These are phyloP conservation scores for Fusarium ramigenum DNA, from an alignment of 2,329 filamentous ascomycete species.

Conservation along the genomic window DNA sequence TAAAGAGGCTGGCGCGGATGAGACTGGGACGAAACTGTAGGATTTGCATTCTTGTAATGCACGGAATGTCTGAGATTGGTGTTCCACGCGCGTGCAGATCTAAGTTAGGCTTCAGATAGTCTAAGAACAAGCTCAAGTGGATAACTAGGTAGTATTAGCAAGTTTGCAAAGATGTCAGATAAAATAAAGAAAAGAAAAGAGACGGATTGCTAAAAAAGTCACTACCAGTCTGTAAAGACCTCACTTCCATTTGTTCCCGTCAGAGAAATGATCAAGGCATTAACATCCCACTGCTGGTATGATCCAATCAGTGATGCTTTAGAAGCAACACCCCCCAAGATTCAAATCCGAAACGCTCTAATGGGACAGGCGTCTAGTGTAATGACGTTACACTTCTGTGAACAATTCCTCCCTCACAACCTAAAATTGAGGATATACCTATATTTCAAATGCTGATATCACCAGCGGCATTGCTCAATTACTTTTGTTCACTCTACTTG, in stretches of 20 bases:
- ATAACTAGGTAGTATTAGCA: neutral
- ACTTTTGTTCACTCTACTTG: neutral
- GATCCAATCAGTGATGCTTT: constrained; percentile 36
- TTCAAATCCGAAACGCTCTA: constrained; percentile 32
- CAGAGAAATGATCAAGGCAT: neutral
- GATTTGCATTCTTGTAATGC: neutral
- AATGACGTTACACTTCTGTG: constrained; percentile 35
- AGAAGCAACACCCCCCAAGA: constrained; percentile 11
- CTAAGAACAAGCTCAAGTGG: neutral
- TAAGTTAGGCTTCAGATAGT: neutral
- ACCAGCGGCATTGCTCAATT: neutral
- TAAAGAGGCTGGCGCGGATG: constrained; percentile 50
- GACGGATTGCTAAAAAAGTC: neutral
- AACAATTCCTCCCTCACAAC: neutral
- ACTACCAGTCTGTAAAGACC: neutral
- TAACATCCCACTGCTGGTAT: neutral
- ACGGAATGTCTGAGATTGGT: neutral
- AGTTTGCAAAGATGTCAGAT: neutral
- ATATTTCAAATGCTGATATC: neutral
- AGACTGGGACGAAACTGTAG: constrained; percentile 42
- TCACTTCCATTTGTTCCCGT: neutral
- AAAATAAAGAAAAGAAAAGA: neutral
- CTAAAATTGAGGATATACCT: neutral
- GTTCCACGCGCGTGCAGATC: neutral
- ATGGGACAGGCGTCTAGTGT: neutral